Conservation (phyloP, 306 rosid genomes). For the Nissolia schottii region DNA sequence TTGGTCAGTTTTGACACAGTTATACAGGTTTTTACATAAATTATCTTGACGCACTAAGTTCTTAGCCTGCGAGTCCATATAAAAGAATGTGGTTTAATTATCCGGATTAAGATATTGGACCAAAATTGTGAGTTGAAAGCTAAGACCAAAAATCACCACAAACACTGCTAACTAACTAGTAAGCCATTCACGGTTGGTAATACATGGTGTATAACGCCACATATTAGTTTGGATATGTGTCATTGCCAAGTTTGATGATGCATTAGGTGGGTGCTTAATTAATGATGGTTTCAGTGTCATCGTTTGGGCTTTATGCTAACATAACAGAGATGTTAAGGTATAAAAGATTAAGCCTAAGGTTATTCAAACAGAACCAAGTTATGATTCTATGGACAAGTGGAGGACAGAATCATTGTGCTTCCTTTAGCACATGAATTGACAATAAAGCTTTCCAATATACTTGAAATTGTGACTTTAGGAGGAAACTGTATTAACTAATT, state of each 20-base stretch:
- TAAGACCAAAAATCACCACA: too few relatives aligned
- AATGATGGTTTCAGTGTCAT: conserved; percentile 12
- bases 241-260: neutral
- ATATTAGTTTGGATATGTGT: neutral
- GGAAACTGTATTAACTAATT: neutral
- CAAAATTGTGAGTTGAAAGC: too few relatives aligned
- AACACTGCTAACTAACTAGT: too few relatives aligned
- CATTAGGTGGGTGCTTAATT: neutral
- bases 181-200: neutral
- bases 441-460: conserved; percentile 1
- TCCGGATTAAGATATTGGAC: too few relatives aligned
- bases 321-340: neutral
- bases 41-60: too few relatives aligned
- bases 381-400: conserved; percentile 12
- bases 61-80: too few relatives aligned
- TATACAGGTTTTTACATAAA: too few relatives aligned
- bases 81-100: too few relatives aligned
- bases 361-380: neutral
- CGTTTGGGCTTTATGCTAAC: conserved; percentile 20
- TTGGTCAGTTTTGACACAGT: too few relatives aligned
- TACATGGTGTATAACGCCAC: too few relatives aligned
- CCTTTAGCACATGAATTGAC: conserved; percentile 5
- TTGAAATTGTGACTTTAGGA: neutral
- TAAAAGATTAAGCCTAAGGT: neutral
- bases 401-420: conserved; percentile 35